Evolutionary conservation across 768 basidiomycete genomes (phyloP).

Genomic region (Russula lepida): DNA sequence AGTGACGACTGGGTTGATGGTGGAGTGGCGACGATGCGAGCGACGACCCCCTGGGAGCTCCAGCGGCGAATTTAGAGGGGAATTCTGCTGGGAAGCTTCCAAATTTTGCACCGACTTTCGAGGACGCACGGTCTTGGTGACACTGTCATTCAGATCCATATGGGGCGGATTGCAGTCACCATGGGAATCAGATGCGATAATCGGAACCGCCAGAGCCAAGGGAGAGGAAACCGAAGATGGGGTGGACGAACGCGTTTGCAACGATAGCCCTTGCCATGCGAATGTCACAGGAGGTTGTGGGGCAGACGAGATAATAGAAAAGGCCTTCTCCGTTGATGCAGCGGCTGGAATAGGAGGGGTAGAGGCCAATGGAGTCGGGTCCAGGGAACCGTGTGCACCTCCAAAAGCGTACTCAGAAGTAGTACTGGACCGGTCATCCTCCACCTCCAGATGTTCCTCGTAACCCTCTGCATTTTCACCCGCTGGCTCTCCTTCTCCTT

Average conservation of each 20-base stretch:
- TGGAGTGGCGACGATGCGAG: constrained; percentile 61
- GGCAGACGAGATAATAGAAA: constrained; percentile 18
- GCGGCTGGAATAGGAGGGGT: constrained; percentile 33
- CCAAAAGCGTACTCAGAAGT: constrained; percentile 57
- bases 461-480: constrained; percentile 21
- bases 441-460: constrained; percentile 20
- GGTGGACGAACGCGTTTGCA: constrained; percentile 77
- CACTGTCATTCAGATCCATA: constrained; percentile 56
- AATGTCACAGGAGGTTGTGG: constrained; percentile 30
- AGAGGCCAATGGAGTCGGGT: constrained; percentile 65
- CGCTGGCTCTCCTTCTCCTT: constrained; percentile 11
- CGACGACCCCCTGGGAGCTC: constrained; percentile 44
- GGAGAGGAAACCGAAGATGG: constrained; percentile 86
- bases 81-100: constrained; percentile 57
- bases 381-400: constrained; percentile 32
- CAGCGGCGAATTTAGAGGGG: constrained; percentile 56
- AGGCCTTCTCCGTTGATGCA: constrained; percentile 16
- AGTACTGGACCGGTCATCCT: constrained; percentile 51
- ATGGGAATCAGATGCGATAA: constrained; percentile 56
- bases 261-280: constrained; percentile 33
- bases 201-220: constrained; percentile 76
- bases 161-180: constrained; percentile 50
- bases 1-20: constrained; percentile 39
- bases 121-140: constrained; percentile 43
- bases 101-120: constrained; percentile 61